Base-by-base conservation (phyloP, 108 stramenopile genomes). In the Cyclotella kingstonii region DNA sequence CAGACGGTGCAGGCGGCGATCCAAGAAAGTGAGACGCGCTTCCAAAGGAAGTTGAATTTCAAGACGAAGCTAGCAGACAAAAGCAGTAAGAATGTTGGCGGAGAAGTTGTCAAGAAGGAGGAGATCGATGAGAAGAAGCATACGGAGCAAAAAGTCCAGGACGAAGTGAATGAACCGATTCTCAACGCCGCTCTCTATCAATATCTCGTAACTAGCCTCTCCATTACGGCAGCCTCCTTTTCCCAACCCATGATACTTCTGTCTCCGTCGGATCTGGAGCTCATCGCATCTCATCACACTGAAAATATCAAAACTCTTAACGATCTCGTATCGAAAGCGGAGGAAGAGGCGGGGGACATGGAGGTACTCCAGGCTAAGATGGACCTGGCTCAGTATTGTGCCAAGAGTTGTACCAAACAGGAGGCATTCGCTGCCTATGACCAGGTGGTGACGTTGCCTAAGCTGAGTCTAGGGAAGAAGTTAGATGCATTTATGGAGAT, bases 281-380 rank as follows among this genome's bases (percentile, higher is more conserved):
- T 59, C 2, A 59, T 89, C 48, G 51, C 74, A 7, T 49, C 71
- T 0, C 77, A 81, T 25, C 71, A 89, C 63, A 42, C 60, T 36
- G 47, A 63, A 10, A 68, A 72, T 6, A 38, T 89, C 59, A 40
- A 72, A 49, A 55, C 64, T 22, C 60, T 89, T 5, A 73, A 84
- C 41, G 65, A 49, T 7, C 81, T 77, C 38, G 76, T 88, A 0
- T 66, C 82, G 54, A 83, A 87, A 53, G 96, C 96, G 31, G 81
- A 86, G 63, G 94, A 93, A 54, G 89, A 86, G 63, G 89, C 88
- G 4, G 97, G 96, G n/a, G 97, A 99, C 61, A 95, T 94, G 86
- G 98, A 99, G 80, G 95, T 99, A 44, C 80, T 98, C 73, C 94
- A 97, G 22, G 95, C 95, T 6, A 61, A 83, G 27, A 75, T 96